These are phyloP conservation scores for Dryadomyces sulphureus DNA, from an alignment of 2,329 filamentous ascomycete species.

Conservation along the genomic window DNA sequence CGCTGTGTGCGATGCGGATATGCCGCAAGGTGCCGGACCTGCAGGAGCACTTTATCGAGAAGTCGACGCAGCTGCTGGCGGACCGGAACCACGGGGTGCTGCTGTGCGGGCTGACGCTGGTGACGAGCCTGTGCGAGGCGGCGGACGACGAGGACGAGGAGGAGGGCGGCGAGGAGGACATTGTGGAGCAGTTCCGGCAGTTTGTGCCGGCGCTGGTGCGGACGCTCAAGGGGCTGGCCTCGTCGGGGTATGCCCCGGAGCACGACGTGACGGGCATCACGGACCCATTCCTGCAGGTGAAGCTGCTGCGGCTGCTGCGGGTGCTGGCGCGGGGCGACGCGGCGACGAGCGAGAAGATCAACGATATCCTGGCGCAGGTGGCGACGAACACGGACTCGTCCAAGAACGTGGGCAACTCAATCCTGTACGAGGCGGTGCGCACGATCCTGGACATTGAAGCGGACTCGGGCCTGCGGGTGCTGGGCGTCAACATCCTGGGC, in stretches of 20 bases:
- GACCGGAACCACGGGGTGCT: slow-evolving; percentile 94
- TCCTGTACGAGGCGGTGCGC: slow-evolving; percentile 90
- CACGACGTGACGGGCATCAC: slow-evolving; percentile 98
- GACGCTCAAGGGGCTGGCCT: slow-evolving; percentile 80
- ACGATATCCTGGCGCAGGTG: slow-evolving; percentile 93
- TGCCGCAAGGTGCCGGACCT: slow-evolving; percentile 95
- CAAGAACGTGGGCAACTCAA: slow-evolving; percentile 97
- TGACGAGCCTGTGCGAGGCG: slow-evolving; percentile 87
- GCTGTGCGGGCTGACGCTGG: slow-evolving; percentile 79
- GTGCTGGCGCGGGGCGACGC: slow-evolving; percentile 77
- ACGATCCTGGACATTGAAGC: slow-evolving; percentile 98
- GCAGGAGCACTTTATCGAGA: slow-evolving; percentile 93
- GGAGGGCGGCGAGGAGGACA: slow-evolving; percentile 76
- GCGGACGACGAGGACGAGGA: slow-evolving; percentile 84
- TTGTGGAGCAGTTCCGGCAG: slow-evolving; percentile 81
- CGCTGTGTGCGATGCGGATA: slow-evolving; percentile 97
- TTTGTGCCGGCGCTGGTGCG: slow-evolving; percentile 76
- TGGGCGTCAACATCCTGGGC: slow-evolving; percentile 95
- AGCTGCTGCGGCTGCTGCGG: slow-evolving; percentile 74
- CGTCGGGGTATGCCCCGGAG: slow-evolving; percentile 91
- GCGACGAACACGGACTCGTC: slow-evolving; percentile 96
- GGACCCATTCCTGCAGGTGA: slow-evolving; percentile 94
- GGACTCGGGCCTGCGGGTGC: slow-evolving; percentile 81
- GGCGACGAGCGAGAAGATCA: slow-evolving; percentile 89
- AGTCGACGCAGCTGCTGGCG: slow-evolving; percentile 72